phyloP scores from a whole-genome alignment of 2,329 filamentous ascomycete genomes.

The Penicillium sp. region DNA sequence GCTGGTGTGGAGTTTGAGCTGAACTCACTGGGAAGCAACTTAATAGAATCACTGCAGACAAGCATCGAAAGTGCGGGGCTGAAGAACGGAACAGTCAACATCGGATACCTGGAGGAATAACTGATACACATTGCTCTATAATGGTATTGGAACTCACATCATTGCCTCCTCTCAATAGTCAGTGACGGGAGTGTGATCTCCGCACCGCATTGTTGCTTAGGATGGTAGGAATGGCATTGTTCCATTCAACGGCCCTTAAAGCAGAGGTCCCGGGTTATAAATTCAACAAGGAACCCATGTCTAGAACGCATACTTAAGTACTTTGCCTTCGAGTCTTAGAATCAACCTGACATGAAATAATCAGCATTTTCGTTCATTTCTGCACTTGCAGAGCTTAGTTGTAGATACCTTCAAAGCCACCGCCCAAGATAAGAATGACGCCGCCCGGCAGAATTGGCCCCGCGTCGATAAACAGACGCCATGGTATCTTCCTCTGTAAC shows the following conservation, averaged over 20 bases:
- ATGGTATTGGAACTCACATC: background rate
- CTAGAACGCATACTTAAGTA: background rate
- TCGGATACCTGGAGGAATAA: conserved; percentile 74
- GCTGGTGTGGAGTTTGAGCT: conserved; percentile 80
- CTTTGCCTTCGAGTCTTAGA: background rate
- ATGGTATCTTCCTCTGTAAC: conserved; percentile 16
- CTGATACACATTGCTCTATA: background rate
- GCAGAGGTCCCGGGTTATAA: background rate
- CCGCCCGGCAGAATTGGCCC: conserved; percentile 36
- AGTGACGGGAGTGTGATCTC: background rate
- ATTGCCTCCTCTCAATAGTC: background rate
- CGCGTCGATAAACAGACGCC: conserved; percentile 32
- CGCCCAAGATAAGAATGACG: conserved; percentile 17
- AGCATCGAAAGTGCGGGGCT: conserved; percentile 79
- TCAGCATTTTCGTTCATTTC: background rate
- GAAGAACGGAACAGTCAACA: conserved; percentile 93
- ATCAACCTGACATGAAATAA: background rate
- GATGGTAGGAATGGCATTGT: background rate
- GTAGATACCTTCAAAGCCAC: conserved; percentile 1
- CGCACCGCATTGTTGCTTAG: background rate
- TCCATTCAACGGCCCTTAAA: background rate
- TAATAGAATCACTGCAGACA: conserved; percentile 72
- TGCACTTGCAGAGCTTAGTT: background rate
- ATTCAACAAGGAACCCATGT: background rate
- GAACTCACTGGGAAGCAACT: conserved; percentile 81